A percentile compares a stretch with the other conserved stretches of the same genome.
Evolutionary conservation across 805 yeast species (phyloP).

Genomic region (Monosporozyma yasuniensis): DNA sequence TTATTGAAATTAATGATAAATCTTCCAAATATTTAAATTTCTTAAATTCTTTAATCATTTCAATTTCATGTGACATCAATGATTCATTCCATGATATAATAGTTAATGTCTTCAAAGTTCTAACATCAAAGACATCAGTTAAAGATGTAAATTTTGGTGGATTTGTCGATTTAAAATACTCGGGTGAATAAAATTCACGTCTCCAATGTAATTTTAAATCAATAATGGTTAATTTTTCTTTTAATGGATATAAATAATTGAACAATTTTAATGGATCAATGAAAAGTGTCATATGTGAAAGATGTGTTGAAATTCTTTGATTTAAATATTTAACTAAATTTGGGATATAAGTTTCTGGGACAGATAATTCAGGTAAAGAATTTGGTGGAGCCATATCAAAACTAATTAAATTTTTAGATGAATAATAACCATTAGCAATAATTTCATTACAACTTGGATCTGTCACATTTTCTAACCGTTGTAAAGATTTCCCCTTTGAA

Average conservation of each 20-base stretch:
- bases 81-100: constrained; percentile 37
- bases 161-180: constrained; percentile 19
- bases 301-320: constrained; percentile 24
- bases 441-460: constrained; percentile 32
- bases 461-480: constrained; percentile 34
- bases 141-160: constrained; percentile 17
- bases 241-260: constrained; percentile 28
- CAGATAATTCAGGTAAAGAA: constrained; percentile 28
- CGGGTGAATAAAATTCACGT: constrained; percentile 30
- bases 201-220: constrained; percentile 36
- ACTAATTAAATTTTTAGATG: constrained; percentile 22
- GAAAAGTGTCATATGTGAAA: constrained; percentile 31
- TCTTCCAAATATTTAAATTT: constrained; percentile 33
- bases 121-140: constrained; percentile 32
- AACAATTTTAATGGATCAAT: constrained; percentile 34
- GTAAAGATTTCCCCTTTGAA: constrained; percentile 24
- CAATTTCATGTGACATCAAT: constrained; percentile 26
- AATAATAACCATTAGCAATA: constrained; percentile 24
- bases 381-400: constrained; percentile 34
- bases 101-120: constrained; percentile 31
- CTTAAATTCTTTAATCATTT: constrained; percentile 31
- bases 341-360: constrained; percentile 25
- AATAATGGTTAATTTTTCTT: constrained; percentile 28
- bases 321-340: constrained; percentile 22
- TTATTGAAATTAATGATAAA: constrained; percentile 35